A percentile compares a stretch with the other conserved stretches of the same genome.
Conservation (phyloP, 805 yeast species). For the Metschnikowia anglica region DNA sequence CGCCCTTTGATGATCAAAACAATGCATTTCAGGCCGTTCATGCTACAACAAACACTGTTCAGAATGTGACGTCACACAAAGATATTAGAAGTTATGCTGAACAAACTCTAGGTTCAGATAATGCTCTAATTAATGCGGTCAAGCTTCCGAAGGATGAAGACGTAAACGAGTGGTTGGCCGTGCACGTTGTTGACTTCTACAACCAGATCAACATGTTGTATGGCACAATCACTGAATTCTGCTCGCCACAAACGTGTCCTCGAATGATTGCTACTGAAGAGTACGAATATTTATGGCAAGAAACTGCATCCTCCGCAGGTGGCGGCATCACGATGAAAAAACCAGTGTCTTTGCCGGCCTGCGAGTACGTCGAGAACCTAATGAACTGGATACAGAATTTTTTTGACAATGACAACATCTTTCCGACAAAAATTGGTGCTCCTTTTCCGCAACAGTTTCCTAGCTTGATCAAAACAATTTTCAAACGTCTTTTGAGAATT, state of each 20-base stretch:
- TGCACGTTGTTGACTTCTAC: slow-evolving; percentile 95
- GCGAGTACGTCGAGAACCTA: slow-evolving; percentile 88
- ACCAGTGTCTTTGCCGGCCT: slow-evolving; percentile 89
- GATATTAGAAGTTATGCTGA: slow-evolving; percentile 89
- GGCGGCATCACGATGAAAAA: slow-evolving; percentile 44
- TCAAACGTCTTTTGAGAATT: slow-evolving; percentile 88
- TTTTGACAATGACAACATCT: slow-evolving; percentile 84
- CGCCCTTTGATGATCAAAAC: slow-evolving; percentile 9
- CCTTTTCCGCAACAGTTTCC: slow-evolving; percentile 87
- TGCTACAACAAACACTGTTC: slow-evolving; percentile 23
- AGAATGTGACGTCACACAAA: slow-evolving; percentile 52
- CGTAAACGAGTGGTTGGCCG: slow-evolving; percentile 91
- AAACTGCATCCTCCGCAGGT: slow-evolving; percentile 41
- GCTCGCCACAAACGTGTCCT: slow-evolving; percentile 94
- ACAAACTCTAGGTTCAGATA: slow-evolving; percentile 90
- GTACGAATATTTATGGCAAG: slow-evolving; percentile 97
- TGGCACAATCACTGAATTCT: slow-evolving; percentile 93
- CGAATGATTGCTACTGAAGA: slow-evolving; percentile 97
- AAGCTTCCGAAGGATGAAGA: slow-evolving; percentile 92
- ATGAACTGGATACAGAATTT: slow-evolving; percentile 96
- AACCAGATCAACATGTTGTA: slow-evolving; percentile 95
- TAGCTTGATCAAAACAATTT: slow-evolving; percentile 75
- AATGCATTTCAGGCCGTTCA: slow-evolving; percentile 31
- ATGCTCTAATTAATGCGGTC: slow-evolving; percentile 89
- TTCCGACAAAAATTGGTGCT: slow-evolving; percentile 89